These are phyloP conservation scores for Chaetomiaceae sp. DNA, from an alignment of 2,329 filamentous ascomycete genomes.

Conservation along the genomic window DNA sequence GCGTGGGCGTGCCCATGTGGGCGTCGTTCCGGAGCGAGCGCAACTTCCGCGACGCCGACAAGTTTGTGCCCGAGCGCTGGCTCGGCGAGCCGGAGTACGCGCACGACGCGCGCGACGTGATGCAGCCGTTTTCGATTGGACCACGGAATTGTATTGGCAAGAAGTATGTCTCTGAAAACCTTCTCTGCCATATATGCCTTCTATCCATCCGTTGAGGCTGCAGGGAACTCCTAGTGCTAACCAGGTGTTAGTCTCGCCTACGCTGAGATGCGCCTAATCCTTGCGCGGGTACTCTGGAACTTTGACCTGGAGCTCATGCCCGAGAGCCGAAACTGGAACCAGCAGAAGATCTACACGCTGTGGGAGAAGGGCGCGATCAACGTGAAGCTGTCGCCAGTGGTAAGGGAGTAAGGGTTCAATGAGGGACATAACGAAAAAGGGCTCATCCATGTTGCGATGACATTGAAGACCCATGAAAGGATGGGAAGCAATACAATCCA, in stretches of 20 bases:
- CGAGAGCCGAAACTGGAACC: constrained; percentile 14
- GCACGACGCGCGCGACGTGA: constrained; percentile 19
- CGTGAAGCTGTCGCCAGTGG: constrained; percentile 8
- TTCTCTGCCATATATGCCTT: not conserved
- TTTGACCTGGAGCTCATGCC: constrained; percentile 35
- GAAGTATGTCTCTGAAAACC: too few species aligned
- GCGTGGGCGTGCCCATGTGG: constrained; percentile 30
- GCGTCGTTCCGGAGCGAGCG: constrained; percentile 27
- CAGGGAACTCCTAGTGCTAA: not conserved
- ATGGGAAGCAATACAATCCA: too few species aligned
- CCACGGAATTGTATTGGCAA: constrained; percentile 38
- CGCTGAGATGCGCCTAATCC: constrained; percentile 42
- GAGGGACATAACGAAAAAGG: too few species aligned
- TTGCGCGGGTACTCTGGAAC: constrained; percentile 39
- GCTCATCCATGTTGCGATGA: too few species aligned
- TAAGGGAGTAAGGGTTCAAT: not conserved
- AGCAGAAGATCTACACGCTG: constrained; percentile 27
- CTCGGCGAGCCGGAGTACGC: constrained; percentile 25
- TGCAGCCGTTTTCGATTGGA: constrained; percentile 36
- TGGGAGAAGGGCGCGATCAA: constrained; percentile 27
- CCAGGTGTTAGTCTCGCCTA: constrained; percentile 33
- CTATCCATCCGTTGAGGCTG: not conserved
- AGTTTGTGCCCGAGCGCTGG: constrained; percentile 34
- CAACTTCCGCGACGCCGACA: constrained; percentile 32
- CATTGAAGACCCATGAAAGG: too few species aligned